Conservation (phyloP, 1,284 basidiomycete genomes). For the Macrocystidia cucumis region DNA sequence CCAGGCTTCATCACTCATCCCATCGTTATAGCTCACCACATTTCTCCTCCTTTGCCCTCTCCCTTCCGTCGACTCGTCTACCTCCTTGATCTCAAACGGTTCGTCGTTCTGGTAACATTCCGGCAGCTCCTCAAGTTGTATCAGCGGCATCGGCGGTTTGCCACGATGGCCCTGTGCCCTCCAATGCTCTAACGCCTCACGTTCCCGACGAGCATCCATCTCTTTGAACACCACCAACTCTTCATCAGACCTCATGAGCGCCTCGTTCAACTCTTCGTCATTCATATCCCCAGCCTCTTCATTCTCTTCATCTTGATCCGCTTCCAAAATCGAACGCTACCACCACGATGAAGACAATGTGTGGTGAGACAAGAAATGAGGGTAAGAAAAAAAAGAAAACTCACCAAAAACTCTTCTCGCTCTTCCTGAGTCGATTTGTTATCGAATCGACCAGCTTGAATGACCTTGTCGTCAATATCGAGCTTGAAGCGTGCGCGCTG, state of each 20-base stretch:
- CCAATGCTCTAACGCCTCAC: constrained; percentile 68
- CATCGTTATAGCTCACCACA: constrained; percentile 91
- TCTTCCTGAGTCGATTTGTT: constrained; percentile 98
- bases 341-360: constrained; percentile 6
- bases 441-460: constrained; percentile 98
- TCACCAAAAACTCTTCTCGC: constrained; percentile 89
- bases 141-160: constrained; percentile 73
- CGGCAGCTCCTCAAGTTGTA: constrained; percentile 88
- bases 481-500: constrained; percentile 94
- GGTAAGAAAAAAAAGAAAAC: constrained; percentile 20
- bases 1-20: constrained; percentile 92
- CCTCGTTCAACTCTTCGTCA: constrained; percentile 95
- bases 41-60: constrained; percentile 81
- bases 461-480: constrained; percentile 99
- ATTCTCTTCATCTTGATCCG: constrained; percentile 87
- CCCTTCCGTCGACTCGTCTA: constrained; percentile 69
- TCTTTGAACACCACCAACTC: constrained; percentile 77
- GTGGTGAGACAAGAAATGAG: constrained; percentile 6
- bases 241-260: constrained; percentile 82
- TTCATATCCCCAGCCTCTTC: constrained; percentile 95
- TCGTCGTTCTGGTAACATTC: constrained; percentile 86
- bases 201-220: constrained; percentile 82
- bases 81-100: constrained; percentile 63
- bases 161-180: constrained; percentile 71
- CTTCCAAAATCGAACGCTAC: constrained; percentile 80